These are phyloP conservation scores for Fennellomyces sp. DNA, from an alignment of 371 early-diverging fungal species.

Conservation along the genomic window DNA sequence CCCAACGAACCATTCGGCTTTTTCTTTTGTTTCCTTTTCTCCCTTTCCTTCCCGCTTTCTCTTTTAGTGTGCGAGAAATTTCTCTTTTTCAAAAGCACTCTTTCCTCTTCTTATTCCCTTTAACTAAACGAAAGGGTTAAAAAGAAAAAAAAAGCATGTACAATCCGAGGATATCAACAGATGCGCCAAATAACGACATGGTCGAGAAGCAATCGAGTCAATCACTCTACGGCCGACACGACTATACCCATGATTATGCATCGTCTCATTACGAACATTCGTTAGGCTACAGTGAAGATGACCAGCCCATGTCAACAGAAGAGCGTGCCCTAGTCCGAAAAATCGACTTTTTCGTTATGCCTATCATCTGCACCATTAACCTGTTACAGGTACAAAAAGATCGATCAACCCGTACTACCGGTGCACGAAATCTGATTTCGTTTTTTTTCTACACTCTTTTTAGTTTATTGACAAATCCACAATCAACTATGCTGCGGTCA, in stretches of 20 bases:
- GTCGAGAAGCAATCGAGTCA: constrained; percentile 19
- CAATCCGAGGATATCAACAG: not conserved
- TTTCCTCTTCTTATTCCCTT: constrained; percentile 2
- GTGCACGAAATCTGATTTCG: not conserved
- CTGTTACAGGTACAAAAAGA: constrained; percentile 36
- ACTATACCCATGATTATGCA: constrained; percentile 3
- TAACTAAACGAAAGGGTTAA: too few relatives aligned
- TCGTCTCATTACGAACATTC: constrained; percentile 7
- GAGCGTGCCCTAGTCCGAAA: constrained; percentile 40
- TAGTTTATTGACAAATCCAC: constrained; percentile 50
- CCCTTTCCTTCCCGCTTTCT: not conserved
- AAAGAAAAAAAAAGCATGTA: too few relatives aligned
- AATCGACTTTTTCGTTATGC: constrained; percentile 35
- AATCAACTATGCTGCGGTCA: constrained; percentile 36
- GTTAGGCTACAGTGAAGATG: constrained; percentile 10
- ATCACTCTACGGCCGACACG: constrained; percentile 16
- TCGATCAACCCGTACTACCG: not conserved
- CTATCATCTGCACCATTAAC: constrained; percentile 37
- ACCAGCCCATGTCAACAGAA: constrained; percentile 27
- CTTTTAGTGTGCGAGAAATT: too few relatives aligned
- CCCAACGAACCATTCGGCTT: not conserved
- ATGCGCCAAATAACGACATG: constrained; percentile 9
- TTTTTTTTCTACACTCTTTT: not conserved
- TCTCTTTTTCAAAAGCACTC: constrained; percentile 8
- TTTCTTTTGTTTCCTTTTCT: not conserved